A percentile compares a stretch with the other conserved stretches of the same genome.
These are phyloP conservation scores for Aureoboletus auriporus DNA, from an alignment of 768 basidiomycete species.

Conservation along the genomic window DNA sequence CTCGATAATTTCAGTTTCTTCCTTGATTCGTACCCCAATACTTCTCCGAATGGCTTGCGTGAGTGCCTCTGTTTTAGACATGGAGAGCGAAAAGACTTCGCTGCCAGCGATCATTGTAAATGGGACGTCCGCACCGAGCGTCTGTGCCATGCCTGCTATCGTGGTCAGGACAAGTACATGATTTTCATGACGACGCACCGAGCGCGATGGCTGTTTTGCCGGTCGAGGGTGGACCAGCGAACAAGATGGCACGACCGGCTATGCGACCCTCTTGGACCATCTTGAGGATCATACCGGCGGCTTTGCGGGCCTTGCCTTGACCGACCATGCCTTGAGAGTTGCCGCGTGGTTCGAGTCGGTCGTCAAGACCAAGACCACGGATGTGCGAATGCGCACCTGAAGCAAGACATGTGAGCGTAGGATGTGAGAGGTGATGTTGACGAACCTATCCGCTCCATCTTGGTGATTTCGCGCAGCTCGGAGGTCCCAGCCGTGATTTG, in stretches of 20 bases:
- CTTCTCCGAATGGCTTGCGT: constrained; percentile 95
- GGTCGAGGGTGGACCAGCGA: constrained; percentile 95
- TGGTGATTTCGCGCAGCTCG: constrained; percentile 81
- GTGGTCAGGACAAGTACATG: not conserved
- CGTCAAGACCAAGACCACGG: constrained; percentile 90
- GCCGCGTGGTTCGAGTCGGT: constrained; percentile 82
- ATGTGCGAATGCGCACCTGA: constrained; percentile 92
- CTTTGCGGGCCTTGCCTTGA: constrained; percentile 92
- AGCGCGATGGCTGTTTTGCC: constrained; percentile 98
- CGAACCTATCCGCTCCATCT: constrained; percentile 89
- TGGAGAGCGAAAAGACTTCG: constrained; percentile 96
- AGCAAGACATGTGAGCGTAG: constrained; percentile 2
- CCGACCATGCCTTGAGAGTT: constrained; percentile 97
- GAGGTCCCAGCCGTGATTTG: constrained; percentile 76
- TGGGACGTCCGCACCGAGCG: constrained; percentile 88
- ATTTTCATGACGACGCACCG: constrained; percentile 45
- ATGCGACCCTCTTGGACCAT: constrained; percentile 98
- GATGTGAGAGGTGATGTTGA: not conserved
- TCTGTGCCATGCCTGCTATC: constrained; percentile 87
- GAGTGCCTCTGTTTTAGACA: constrained; percentile 97
- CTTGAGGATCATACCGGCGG: constrained; percentile 94
- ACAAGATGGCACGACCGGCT: constrained; percentile 92
- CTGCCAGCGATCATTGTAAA: constrained; percentile 98
- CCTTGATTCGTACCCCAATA: constrained; percentile 96
- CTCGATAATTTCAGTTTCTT: constrained; percentile 96